Base-by-base conservation (phyloP, 73 alveolate species). In the Paramecium pentaurelia region DNA sequence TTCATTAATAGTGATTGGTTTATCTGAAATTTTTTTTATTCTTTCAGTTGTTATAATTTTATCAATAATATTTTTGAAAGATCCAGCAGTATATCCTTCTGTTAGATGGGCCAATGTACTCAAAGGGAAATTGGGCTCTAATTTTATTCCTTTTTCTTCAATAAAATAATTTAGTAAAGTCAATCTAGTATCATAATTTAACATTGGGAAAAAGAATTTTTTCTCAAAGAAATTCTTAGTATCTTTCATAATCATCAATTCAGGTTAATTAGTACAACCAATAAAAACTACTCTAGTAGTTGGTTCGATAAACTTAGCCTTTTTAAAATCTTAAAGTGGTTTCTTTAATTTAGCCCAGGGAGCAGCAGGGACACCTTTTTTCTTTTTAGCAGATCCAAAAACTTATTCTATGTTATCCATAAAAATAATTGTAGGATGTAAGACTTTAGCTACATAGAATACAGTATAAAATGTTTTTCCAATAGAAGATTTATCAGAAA, bases 371-470 rank as follows among this genome's bases (percentile, higher is more conserved):
- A 28, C 86, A 86, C 97, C 95, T 93, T 96, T 92, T 68, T 93
- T 95, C 96, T 92, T 93, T 71, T 92, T 92, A 58, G 92, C 94
- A 20, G 96, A 93, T 22, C 96, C 97, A 95, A 97, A 95, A 58
- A 95, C 94, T 54, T 97, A 95, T 93, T 97, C 98, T 84, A 95
- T 94, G 27, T 97, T 98, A 86, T 97, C 99, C 83, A 96, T 95
- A 64, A 94, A 95, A 47, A 97, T 95, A 45, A 97, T 91, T 16
- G 98, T 88, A 8, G 99, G 99, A 58, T 96, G 96, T 93, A 87
- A 96, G 30, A 96, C 97, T 49, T 96, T 96, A 28, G 99, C 99
- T 0, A 94, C 96, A 44, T 90, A 96, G 1, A 97, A 86, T 77
- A 98, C 99, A 1, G 92, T 96, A 44, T 90, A 96, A 4, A 97